Percentiles rank a stretch among this genome's conserved stretches.
Evolutionary conservation across 352 stramenopile species (phyloP).

Genomic region (Pythium guiyangense): DNA sequence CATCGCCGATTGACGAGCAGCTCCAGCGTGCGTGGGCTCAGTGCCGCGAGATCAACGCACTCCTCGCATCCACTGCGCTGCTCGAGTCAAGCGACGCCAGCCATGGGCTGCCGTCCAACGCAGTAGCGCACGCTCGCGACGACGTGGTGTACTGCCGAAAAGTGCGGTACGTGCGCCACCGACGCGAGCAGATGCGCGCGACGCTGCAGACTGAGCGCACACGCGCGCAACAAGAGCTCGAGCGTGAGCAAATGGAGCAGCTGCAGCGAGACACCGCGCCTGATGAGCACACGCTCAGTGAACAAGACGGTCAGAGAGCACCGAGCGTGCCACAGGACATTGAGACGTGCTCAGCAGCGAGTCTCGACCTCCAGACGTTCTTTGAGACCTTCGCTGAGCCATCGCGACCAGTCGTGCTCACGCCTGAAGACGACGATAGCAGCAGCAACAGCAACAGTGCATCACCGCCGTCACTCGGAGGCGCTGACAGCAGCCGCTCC

Average conservation of each 20-base stretch:
- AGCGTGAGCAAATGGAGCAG: neutral
- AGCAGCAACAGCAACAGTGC: too few species aligned
- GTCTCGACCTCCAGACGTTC: slow-evolving; percentile 57
- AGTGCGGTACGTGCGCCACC: slow-evolving; percentile 46
- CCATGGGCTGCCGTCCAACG: neutral
- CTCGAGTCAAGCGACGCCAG: neutral
- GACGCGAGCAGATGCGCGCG: slow-evolving; percentile 28
- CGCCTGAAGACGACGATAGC: slow-evolving; percentile 1
- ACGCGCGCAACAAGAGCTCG: neutral
- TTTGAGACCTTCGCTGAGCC: slow-evolving; percentile 51
- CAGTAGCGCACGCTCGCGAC: neutral
- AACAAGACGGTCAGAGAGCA: neutral
- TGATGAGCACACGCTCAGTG: neutral
- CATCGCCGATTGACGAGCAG: slow-evolving; percentile 22
- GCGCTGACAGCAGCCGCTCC: slow-evolving; percentile 7
- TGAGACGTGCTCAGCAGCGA: slow-evolving; percentile 7
- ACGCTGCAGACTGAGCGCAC: slow-evolving; percentile 19
- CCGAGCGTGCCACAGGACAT: slow-evolving; percentile 1
- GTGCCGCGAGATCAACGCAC: slow-evolving; percentile 26
- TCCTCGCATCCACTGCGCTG: neutral
- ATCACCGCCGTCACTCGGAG: slow-evolving; percentile 3
- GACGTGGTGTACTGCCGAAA: slow-evolving; percentile 31
- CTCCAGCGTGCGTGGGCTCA: slow-evolving; percentile 24
- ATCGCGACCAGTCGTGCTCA: slow-evolving; percentile 29
- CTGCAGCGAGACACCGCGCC: neutral